Evolutionary conservation across 2,329 filamentous ascomycete species (phyloP).

Genomic region (Didymella sp.): DNA sequence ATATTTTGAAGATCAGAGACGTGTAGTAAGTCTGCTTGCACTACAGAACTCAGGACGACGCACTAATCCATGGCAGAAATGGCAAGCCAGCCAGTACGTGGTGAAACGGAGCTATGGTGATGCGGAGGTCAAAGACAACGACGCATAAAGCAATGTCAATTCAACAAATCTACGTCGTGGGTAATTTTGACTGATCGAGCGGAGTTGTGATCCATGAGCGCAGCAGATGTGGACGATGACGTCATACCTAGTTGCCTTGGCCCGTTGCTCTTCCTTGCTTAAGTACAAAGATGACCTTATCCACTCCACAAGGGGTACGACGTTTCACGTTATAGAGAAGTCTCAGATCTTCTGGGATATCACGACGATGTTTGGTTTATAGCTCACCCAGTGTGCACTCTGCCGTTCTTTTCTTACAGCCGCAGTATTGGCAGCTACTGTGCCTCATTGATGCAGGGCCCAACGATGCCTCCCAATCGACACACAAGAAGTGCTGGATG

Average conservation of each 20-base stretch:
- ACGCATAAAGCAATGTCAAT: not conserved
- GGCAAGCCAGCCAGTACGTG: slow-evolving; percentile 14
- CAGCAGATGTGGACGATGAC: not conserved
- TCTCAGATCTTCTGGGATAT: no score
- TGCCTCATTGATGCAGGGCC: no score
- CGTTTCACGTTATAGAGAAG: no score
- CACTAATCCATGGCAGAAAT: slow-evolving; percentile 12
- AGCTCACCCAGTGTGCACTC: no score
- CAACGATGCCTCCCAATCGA: slow-evolving; percentile 1
- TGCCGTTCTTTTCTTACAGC: no score
- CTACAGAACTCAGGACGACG: not conserved
- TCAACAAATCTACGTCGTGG: not conserved
- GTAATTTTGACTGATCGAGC: not conserved
- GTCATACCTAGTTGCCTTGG: no score
- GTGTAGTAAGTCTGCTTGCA: slow-evolving; percentile 7
- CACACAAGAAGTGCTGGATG: slow-evolving; percentile 17
- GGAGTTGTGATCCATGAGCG: not conserved
- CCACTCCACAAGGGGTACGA: no score
- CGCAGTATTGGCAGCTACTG: no score
- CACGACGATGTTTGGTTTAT: not conserved
- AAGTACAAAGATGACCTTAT: no score
- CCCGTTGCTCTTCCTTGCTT: no score
- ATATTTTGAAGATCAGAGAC: slow-evolving; percentile 14
- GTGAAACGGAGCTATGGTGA: slow-evolving; percentile 10
- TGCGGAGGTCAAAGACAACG: not conserved